phyloP scores from a whole-genome alignment of 768 basidiomycete genomes.

The Melanogaster broomeanus region DNA sequence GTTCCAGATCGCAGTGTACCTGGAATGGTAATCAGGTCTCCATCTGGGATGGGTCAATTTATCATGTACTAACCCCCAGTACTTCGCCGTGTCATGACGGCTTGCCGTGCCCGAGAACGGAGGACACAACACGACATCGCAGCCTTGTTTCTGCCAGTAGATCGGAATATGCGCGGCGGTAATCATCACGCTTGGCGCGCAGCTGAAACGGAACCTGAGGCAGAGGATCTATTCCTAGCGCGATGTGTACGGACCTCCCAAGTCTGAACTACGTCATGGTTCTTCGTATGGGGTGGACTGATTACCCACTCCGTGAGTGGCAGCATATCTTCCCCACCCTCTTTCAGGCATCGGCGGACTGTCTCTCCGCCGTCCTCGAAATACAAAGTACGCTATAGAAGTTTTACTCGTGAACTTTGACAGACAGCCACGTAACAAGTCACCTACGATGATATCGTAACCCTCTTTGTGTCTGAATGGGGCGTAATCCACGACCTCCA shows the following conservation, averaged over 20 bases:
- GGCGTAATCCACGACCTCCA: slow-evolving; percentile 38
- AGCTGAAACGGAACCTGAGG: slow-evolving; percentile 22
- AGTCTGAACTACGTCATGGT: slow-evolving; percentile 21
- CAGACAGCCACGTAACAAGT: neutral
- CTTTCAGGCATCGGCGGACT: slow-evolving; percentile 19
- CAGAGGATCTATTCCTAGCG: neutral
- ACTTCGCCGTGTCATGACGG: slow-evolving; percentile 38
- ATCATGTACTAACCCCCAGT: slow-evolving; percentile 29
- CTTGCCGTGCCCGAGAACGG: slow-evolving; percentile 37
- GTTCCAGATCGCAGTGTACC: slow-evolving; percentile 46
- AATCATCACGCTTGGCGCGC: slow-evolving; percentile 32
- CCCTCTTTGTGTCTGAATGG: slow-evolving; percentile 38
- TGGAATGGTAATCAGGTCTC: slow-evolving; percentile 2
- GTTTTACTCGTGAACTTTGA: neutral
- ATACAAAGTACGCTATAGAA: slow-evolving; percentile 35
- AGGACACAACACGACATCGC: slow-evolving; percentile 45
- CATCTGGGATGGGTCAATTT: neutral
- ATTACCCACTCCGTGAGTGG: slow-evolving; percentile 41
- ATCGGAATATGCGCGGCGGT: slow-evolving; percentile 34
- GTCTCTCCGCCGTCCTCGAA: slow-evolving; percentile 40
- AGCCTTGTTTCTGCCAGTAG: slow-evolving; percentile 39
- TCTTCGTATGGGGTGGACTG: slow-evolving; percentile 25
- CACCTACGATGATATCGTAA: slow-evolving; percentile 32
- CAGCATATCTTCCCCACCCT: slow-evolving; percentile 36
- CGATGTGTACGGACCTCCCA: slow-evolving; percentile 29